Percentiles rank a stretch among this genome's conserved stretches.
Evolutionary conservation across 148 eudicot species (phyloP).

Genomic region (Dianthus caryophyllus): DNA sequence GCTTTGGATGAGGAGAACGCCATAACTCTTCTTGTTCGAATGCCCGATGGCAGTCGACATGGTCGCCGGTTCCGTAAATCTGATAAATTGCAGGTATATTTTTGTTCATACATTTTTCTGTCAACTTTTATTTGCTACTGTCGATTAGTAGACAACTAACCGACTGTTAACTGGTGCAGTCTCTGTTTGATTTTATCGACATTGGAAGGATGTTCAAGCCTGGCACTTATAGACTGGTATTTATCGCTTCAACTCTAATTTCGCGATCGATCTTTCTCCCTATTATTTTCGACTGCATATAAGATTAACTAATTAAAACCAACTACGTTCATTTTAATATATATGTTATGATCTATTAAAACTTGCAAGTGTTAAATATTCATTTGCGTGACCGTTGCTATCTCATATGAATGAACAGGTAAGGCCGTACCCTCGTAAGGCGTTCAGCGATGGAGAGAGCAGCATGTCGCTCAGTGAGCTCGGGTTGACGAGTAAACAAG

Average conservation of each 20-base stretch:
- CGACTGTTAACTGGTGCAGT: slow-evolving; percentile 36
- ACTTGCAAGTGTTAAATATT: too few relatives aligned
- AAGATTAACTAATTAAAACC: too few relatives aligned
- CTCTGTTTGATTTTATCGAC: slow-evolving; percentile 85
- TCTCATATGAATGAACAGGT: slow-evolving; percentile 42
- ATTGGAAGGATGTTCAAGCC: slow-evolving; percentile 77
- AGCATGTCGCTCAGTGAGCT: slow-evolving; percentile 52
- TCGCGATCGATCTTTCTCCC: too few relatives aligned
- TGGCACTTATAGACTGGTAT: slow-evolving; percentile 85
- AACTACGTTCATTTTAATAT: too few relatives aligned
- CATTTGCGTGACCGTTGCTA: not conserved
- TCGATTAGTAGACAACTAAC: slow-evolving; percentile 19
- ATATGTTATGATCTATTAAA: too few relatives aligned
- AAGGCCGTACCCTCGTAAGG: slow-evolving; percentile 83
- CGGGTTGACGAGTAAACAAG: slow-evolving; percentile 91
- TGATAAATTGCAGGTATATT: slow-evolving; percentile 76
- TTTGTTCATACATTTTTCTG: slow-evolving; percentile 14
- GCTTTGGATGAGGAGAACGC: slow-evolving; percentile 69
- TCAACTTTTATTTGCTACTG: not conserved
- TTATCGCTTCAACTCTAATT: slow-evolving; percentile 6
- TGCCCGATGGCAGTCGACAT: slow-evolving; percentile 93
- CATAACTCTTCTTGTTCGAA: slow-evolving; percentile 75
- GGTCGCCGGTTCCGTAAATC: slow-evolving; percentile 80
- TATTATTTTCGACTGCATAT: too few relatives aligned
- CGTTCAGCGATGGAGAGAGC: slow-evolving; percentile 73